Percentiles rank a stretch among this genome's conserved stretches.
phyloP scores from a whole-genome alignment of 352 stramenopile genomes.

The Globisporangium spinosum region DNA sequence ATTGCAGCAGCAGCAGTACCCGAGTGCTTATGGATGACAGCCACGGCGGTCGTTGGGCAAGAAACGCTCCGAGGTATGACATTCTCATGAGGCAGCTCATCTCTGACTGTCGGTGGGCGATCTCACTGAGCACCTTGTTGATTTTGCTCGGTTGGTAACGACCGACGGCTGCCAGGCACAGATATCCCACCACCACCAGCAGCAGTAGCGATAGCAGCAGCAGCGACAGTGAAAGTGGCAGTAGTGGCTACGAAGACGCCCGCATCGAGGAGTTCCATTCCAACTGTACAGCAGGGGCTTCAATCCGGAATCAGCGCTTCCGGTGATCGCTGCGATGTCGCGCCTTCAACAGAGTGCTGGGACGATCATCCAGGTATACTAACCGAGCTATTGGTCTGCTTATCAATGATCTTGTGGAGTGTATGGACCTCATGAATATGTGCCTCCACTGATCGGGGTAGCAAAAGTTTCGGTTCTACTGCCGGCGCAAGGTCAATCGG shows the following conservation, averaged over 20 bases:
- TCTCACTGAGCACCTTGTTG: not conserved
- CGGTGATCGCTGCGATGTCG: conserved; percentile 41
- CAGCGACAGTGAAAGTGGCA: conserved; percentile 14
- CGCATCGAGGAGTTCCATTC: not conserved
- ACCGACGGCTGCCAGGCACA: not conserved
- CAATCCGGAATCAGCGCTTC: conserved; percentile 40
- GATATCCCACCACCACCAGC: conserved; percentile 9
- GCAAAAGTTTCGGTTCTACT: conserved; percentile 44
- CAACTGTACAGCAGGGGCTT: not conserved
- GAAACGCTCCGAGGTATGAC: conserved; percentile 3
- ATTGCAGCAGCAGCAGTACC: not conserved
- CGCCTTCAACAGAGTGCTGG: conserved; percentile 40
- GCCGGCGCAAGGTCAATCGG: conserved; percentile 21
- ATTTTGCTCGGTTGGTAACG: not conserved
- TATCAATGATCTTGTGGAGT: not conserved
- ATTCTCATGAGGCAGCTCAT: too few species aligned
- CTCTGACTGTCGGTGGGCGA: too few species aligned
- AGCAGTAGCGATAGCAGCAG: conserved; percentile 12
- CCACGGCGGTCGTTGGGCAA: not conserved
- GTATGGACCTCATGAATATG: too few species aligned
- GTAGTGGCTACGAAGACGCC: conserved; percentile 4
- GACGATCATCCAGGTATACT: conserved; percentile 39
- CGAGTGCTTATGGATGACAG: not conserved
- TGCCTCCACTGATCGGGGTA: conserved; percentile 7
- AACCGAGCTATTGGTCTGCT: not conserved